Conservation (phyloP, 2,329 filamentous ascomycete species). For the Dactylellina haptotyla region DNA sequence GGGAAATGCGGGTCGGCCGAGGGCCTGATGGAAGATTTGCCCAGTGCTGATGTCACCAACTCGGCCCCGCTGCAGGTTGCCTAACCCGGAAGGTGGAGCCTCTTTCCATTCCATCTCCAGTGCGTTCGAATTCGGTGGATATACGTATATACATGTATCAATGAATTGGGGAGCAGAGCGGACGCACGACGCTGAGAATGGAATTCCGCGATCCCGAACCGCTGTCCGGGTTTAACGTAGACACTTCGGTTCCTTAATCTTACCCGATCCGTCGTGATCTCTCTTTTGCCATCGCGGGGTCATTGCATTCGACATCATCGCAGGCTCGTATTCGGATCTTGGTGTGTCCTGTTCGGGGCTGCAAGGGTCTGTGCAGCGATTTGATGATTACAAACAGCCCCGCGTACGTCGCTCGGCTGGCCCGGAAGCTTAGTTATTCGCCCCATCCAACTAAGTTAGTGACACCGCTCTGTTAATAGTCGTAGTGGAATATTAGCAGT, state of each 20-base stretch:
- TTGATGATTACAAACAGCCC: neutral
- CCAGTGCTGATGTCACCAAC: neutral
- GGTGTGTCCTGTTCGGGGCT: slow-evolving; percentile 5
- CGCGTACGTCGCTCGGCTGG: neutral
- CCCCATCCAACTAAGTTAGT: too few species aligned
- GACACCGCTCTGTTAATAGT: too few species aligned
- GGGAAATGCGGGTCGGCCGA: too few species aligned
- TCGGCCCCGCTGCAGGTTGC: neutral
- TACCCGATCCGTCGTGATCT: neutral
- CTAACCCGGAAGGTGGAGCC: slow-evolving; percentile 16
- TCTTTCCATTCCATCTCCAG: too few species aligned
- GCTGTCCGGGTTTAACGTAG: too few species aligned
- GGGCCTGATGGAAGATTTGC: neutral
- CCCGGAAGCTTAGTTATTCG: too few species aligned
- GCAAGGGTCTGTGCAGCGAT: neutral
- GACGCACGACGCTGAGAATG: neutral
- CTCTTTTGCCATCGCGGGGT: neutral
- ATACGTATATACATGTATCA: neutral
- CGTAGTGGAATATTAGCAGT: too few species aligned
- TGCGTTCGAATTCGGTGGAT: too few species aligned
- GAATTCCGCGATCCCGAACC: neutral
- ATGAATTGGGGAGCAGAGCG: too few species aligned
- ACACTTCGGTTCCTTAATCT: too few species aligned
- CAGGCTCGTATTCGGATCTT: neutral
- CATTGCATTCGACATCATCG: too few species aligned